These are phyloP conservation scores for Trametes versicolor DNA, from an alignment of 1,284 basidiomycete species.

Conservation along the genomic window DNA sequence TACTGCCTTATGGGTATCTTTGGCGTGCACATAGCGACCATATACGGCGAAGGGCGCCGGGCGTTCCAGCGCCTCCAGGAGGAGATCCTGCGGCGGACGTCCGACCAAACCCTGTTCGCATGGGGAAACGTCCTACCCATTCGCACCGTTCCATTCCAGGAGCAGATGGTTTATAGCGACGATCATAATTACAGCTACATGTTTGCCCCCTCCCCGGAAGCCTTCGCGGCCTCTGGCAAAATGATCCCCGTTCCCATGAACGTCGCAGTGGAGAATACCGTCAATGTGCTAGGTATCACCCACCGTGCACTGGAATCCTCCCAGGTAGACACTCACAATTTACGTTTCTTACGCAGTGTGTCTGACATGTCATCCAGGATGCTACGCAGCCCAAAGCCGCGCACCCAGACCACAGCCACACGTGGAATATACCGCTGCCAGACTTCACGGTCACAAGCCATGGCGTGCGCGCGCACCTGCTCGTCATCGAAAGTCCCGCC, in stretches of 20 bases:
- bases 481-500: conserved; percentile 24
- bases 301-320: background rate
- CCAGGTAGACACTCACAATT: background rate
- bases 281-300: conserved; percentile 18
- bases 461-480: conserved; percentile 28
- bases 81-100: conserved; percentile 31
- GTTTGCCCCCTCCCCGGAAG: conserved; percentile 30
- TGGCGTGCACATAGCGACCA: conserved; percentile 30
- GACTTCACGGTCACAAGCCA: conserved; percentile 28
- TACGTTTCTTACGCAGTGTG: too few relatives aligned
- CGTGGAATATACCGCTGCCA: conserved; percentile 21
- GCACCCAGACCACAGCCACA: background rate
- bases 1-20: conserved; percentile 34
- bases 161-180: conserved; percentile 19
- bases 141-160: conserved; percentile 21
- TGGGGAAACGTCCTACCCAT: conserved; percentile 30
- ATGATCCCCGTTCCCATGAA: conserved; percentile 22
- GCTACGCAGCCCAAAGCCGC: background rate
- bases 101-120: conserved; percentile 33
- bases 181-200: conserved; percentile 30
- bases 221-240: conserved; percentile 22
- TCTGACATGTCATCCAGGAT: background rate
- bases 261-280: conserved; percentile 17
- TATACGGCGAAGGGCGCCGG: conserved; percentile 31
- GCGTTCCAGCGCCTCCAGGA: conserved; percentile 31